phyloP scores from a whole-genome alignment of 768 basidiomycete genomes.

The Boletus reticulatus region DNA sequence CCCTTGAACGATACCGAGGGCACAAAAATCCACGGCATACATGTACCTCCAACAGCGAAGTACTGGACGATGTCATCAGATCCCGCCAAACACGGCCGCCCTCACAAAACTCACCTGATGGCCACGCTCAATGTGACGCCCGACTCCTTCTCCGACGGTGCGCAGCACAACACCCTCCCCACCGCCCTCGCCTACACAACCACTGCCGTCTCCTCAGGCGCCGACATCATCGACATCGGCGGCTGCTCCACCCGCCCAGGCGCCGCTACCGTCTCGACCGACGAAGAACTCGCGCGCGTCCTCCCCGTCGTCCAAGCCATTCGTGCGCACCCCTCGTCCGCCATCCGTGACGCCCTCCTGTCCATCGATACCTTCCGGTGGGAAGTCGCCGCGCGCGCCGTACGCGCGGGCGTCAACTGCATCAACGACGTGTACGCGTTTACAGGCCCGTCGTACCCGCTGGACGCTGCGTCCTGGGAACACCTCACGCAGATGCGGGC shows the following conservation, averaged over 20 bases:
- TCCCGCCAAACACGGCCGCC: slow-evolving; percentile 7
- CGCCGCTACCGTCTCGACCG: slow-evolving; percentile 58
- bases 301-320: slow-evolving; percentile 67
- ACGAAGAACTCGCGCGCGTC: slow-evolving; percentile 74
- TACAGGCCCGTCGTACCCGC: slow-evolving; percentile 56
- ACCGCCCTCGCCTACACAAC: slow-evolving; percentile 54
- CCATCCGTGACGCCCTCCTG: slow-evolving; percentile 15
- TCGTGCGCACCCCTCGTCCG: slow-evolving; percentile 32
- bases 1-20: slow-evolving; percentile 31
- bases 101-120: slow-evolving; percentile 70
- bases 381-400: slow-evolving; percentile 36
- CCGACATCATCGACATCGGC: slow-evolving; percentile 86
- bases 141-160: slow-evolving; percentile 1
- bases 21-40: slow-evolving; percentile 5
- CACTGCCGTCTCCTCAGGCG: slow-evolving; percentile 51
- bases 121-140: slow-evolving; percentile 54
- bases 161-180: slow-evolving; percentile 36
- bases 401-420: slow-evolving; percentile 74
- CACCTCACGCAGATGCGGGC: slow-evolving; percentile 60
- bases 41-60: slow-evolving; percentile 20
- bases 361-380: slow-evolving; percentile 30
- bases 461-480: slow-evolving; percentile 30
- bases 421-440: slow-evolving; percentile 93
- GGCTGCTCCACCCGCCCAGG: slow-evolving; percentile 92
- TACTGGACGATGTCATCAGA: slow-evolving; percentile 26